A percentile compares a stretch with the other conserved stretches of the same genome.
Conservation (phyloP, 176 grass and related monocot genomes). For the Hordeum marinum region DNA sequence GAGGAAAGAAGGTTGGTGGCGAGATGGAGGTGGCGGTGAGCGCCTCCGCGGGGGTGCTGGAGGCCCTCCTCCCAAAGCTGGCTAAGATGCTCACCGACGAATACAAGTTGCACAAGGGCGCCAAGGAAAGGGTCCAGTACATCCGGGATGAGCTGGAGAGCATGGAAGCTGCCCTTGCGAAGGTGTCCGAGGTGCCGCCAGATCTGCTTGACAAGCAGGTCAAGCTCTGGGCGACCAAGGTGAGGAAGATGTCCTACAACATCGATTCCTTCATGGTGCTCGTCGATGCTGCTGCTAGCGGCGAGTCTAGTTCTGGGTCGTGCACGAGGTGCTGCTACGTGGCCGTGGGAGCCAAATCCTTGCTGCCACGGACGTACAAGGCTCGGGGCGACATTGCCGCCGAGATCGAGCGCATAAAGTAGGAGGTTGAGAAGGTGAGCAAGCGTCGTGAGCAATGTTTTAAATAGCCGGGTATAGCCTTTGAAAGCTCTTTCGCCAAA, state of each 20-base stretch:
- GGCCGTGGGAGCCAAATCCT: neutral
- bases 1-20: too few species aligned
- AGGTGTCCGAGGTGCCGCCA: neutral
- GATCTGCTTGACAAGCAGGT: neutral
- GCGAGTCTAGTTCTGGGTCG: neutral
- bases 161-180: neutral
- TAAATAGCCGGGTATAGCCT: too few species aligned
- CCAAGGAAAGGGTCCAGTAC: too few species aligned
- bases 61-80: too few species aligned
- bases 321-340: neutral
- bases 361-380: neutral
- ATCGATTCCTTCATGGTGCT: neutral
- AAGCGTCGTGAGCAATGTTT: neutral
- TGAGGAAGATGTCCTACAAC: constrained; percentile 7
- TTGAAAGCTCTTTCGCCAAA: too few species aligned
- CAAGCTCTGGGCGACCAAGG: neutral
- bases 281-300: neutral
- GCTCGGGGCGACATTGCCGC: neutral
- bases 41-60: too few species aligned
- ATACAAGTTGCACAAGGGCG: too few species aligned
- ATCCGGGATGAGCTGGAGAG: neutral
- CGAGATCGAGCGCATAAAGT: neutral
- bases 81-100: too few species aligned
- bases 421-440: neutral
- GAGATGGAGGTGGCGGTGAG: too few species aligned